Conservation (phyloP, 306 rosid genomes). For the Rosa rugosa region DNA sequence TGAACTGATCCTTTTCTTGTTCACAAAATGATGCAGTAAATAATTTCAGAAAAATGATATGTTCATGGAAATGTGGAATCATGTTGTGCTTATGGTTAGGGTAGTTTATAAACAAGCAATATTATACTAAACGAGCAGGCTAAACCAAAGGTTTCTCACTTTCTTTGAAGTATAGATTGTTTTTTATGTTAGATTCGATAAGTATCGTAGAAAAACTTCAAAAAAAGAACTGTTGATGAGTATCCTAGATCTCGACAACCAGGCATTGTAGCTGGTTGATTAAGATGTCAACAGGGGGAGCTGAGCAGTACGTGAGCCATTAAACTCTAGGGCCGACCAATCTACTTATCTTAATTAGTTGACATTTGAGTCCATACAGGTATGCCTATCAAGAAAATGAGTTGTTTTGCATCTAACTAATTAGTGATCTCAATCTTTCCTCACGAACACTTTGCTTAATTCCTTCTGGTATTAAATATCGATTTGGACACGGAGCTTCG, state of each 20-base stretch:
- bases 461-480: conserved; percentile 4
- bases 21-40: not conserved
- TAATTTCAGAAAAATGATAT: not conserved
- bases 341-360: not conserved
- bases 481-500: not conserved
- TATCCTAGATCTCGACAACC: not conserved
- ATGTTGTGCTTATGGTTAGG: not conserved
- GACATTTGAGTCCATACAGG: conserved; percentile 11
- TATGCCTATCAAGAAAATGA: not conserved
- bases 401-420: not conserved
- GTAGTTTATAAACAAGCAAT: not conserved
- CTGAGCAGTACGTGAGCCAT: not conserved
- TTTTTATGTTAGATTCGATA: not conserved
- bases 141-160: not conserved
- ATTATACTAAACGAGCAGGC: not conserved
- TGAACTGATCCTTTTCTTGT: not conserved
- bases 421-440: not conserved
- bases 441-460: not conserved
- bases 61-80: not conserved
- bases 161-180: not conserved
- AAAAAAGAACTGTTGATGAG: not conserved
- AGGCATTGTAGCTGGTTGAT: not conserved
- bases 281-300: conserved; percentile 3
- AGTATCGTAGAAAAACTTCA: not conserved
- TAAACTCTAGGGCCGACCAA: conserved; percentile 20